phyloP scores from a whole-genome alignment of 2,329 filamentous ascomycete genomes.

The Atkinsonella hypoxylon region DNA sequence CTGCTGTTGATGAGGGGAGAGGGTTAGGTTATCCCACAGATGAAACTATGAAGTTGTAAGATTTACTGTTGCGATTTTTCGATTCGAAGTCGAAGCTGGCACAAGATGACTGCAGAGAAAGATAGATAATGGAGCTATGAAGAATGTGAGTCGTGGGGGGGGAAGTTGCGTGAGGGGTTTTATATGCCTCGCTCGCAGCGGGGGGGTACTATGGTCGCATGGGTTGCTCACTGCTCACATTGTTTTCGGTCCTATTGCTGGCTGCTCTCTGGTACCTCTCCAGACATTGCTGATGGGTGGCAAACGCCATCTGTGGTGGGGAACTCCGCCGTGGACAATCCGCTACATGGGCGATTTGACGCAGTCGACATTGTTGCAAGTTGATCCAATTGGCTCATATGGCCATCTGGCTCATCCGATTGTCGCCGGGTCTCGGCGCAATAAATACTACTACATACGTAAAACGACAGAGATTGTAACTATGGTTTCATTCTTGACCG shows the following conservation, averaged over 20 bases:
- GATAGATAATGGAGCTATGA: background rate
- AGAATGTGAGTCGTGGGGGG: background rate
- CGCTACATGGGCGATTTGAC: background rate
- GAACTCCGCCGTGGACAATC: background rate
- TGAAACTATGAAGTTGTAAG: background rate
- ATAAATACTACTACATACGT: background rate
- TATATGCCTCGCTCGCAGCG: background rate
- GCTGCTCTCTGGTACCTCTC: too few relatives aligned
- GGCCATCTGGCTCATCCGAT: background rate
- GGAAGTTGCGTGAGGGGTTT: slow-evolving; percentile 2
- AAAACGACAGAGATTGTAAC: too few relatives aligned
- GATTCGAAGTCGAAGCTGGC: background rate
- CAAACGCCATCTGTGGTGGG: background rate
- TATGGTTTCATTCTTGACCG: too few relatives aligned
- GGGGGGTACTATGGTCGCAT: slow-evolving; percentile 1
- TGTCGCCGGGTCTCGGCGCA: background rate
- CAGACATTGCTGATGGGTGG: background rate
- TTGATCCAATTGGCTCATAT: background rate
- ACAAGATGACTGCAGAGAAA: background rate
- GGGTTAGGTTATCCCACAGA: background rate
- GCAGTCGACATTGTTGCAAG: background rate
- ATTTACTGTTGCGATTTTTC: background rate
- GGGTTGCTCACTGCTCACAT: background rate
- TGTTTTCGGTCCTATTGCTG: background rate
- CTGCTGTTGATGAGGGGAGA: background rate